A percentile compares a stretch with the other conserved stretches of the same genome.
These are phyloP conservation scores for Stemphylium beticola DNA, from an alignment of 2,329 filamentous ascomycete species.

Conservation along the genomic window DNA sequence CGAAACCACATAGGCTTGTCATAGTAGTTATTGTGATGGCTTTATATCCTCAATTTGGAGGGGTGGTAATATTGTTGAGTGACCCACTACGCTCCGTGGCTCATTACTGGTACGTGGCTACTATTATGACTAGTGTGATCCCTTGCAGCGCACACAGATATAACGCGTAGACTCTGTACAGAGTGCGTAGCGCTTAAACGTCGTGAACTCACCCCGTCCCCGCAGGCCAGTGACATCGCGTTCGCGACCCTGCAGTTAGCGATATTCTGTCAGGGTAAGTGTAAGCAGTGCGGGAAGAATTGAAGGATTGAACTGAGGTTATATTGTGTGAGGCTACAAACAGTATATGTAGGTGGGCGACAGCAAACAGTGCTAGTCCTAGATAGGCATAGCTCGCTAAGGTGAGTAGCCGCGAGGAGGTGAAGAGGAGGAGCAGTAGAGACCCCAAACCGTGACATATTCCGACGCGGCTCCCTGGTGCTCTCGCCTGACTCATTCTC, in stretches of 20 bases:
- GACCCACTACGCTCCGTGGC: background rate
- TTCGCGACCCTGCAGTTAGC: background rate
- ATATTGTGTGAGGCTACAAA: no score
- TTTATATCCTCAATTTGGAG: background rate
- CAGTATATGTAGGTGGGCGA: no score
- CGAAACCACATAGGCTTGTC: background rate
- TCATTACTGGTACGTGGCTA: background rate
- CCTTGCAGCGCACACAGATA: conserved; percentile 6
- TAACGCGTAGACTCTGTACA: conserved; percentile 7
- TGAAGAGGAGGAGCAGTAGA: no score
- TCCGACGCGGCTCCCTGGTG: background rate
- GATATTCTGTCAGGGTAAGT: no score
- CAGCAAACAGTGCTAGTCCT: no score
- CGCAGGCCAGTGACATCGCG: conserved; percentile 4
- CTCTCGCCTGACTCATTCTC: background rate
- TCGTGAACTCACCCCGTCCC: background rate
- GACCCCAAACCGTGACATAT: no score
- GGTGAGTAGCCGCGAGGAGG: no score
- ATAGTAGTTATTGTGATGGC: background rate
- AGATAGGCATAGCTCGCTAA: no score
- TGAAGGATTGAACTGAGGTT: no score
- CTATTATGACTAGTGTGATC: conserved; percentile 12
- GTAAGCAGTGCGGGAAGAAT: no score
- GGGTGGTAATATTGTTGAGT: conserved; percentile 4
- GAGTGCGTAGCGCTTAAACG: conserved; percentile 1